Evolutionary conservation across 305 asterid species (phyloP).

Genomic region (Petunia hybrid): DNA sequence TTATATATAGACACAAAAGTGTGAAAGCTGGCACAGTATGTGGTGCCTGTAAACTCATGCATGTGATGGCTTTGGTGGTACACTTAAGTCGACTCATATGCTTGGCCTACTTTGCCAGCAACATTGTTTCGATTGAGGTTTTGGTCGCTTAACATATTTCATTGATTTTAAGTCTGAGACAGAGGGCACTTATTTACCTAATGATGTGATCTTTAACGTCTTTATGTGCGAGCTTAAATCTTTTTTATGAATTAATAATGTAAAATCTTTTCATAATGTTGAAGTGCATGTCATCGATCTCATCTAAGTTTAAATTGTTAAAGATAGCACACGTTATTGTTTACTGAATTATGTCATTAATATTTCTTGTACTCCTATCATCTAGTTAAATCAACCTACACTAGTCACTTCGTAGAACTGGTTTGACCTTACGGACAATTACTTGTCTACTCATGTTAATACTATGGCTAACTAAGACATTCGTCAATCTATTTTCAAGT

Average conservation of each 20-base stretch:
- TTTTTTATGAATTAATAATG: no score
- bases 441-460: not conserved
- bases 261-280: no score
- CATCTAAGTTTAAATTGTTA: no score
- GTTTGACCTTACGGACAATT: not conserved
- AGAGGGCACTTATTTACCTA: no score
- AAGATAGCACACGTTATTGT: no score
- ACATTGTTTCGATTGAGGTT: not conserved
- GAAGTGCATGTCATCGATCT: no score
- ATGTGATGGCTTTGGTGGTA: conserved; percentile 29
- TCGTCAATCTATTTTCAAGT: not conserved
- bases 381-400: no score
- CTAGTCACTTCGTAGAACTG: no score
- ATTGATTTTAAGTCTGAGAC: not conserved
- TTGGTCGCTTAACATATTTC: not conserved
- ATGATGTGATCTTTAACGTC: no score
- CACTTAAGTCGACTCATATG: conserved; percentile 19
- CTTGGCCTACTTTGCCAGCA: conserved; percentile 27
- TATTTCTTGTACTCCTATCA: no score
- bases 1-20: conserved; percentile 24
- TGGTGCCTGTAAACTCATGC: conserved; percentile 24
- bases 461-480: not conserved
- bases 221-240: no score
- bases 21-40: conserved; percentile 17
- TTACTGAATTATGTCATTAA: no score